These are phyloP conservation scores for Hippophae gyantsensis DNA, from an alignment of 306 rosid species.

Conservation along the genomic window DNA sequence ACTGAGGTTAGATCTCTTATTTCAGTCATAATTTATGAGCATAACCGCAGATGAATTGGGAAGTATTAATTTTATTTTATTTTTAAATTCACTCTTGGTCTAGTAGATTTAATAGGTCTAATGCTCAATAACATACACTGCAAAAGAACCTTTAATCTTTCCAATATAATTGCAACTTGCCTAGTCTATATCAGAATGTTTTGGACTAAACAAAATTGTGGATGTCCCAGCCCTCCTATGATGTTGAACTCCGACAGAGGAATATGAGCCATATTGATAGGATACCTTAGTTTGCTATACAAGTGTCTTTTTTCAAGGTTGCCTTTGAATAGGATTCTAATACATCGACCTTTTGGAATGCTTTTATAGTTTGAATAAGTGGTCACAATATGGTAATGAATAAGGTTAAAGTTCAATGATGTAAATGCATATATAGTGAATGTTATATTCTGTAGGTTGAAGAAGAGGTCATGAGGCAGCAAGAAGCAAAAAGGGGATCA, in stretches of 20 bases:
- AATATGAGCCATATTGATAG: neutral
- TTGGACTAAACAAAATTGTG: neutral
- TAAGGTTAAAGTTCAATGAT: conserved; percentile 17
- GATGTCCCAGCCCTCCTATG: neutral
- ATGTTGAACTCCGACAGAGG: no score
- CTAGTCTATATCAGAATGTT: neutral
- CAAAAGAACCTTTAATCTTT: neutral
- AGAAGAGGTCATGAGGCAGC: conserved; percentile 62
- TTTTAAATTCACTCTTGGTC: no score
- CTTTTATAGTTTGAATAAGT: conserved; percentile 3
- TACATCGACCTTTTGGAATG: neutral
- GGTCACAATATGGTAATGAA: conserved; percentile 6
- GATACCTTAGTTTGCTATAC: neutral
- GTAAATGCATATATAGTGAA: conserved; percentile 20
- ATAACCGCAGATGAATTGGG: no score
- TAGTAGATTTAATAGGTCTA: no score
- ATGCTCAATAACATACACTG: neutral
- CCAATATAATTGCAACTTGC: neutral
- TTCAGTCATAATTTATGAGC: neutral
- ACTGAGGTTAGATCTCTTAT: conserved; percentile 57
- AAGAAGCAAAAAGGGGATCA: conserved; percentile 67
- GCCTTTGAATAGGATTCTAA: conserved; percentile 1
- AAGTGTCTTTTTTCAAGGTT: neutral
- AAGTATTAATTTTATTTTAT: no score
- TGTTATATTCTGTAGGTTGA: conserved; percentile 57